These are phyloP conservation scores for Microbotryomycetes sp. DNA, from an alignment of 1,284 basidiomycete species.

Conservation along the genomic window DNA sequence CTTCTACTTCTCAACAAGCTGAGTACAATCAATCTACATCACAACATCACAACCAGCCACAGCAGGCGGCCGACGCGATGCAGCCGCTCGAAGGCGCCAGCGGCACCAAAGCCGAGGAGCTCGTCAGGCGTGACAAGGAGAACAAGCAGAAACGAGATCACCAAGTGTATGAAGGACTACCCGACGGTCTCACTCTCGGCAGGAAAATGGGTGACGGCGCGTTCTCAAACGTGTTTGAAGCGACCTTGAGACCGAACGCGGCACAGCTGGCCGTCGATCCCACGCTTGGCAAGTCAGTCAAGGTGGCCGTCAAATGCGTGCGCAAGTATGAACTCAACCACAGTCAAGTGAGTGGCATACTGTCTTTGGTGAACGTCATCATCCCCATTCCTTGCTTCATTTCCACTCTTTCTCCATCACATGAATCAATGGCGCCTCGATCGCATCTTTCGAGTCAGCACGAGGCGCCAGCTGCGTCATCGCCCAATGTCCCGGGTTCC, in stretches of 20 bases:
- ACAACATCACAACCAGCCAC: background rate
- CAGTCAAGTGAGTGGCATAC: constrained; percentile 69
- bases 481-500: too few relatives aligned
- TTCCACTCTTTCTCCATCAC: constrained; percentile 3
- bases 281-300: constrained; percentile 40
- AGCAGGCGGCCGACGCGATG: background rate
- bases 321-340: constrained; percentile 93
- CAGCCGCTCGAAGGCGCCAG: background rate
- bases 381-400: constrained; percentile 32
- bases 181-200: constrained; percentile 26
- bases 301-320: constrained; percentile 78
- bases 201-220: constrained; percentile 55
- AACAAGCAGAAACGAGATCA: constrained; percentile 23
- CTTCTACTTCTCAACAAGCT: background rate
- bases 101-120: constrained; percentile 18
- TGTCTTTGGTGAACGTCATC: background rate
- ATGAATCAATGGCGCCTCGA: too few relatives aligned
- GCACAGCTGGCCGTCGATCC: constrained; percentile 32
- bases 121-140: constrained; percentile 24
- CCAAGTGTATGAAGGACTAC: constrained; percentile 25
- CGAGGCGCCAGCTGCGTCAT: too few relatives aligned
- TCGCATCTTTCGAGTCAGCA: too few relatives aligned
- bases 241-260: constrained; percentile 66
- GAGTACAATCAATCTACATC: background rate
- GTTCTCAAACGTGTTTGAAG: constrained; percentile 98